Percentiles rank a stretch among this genome's conserved stretches.
These are phyloP conservation scores for Phylloporus sp. DNA, from an alignment of 768 basidiomycete species.

Conservation along the genomic window DNA sequence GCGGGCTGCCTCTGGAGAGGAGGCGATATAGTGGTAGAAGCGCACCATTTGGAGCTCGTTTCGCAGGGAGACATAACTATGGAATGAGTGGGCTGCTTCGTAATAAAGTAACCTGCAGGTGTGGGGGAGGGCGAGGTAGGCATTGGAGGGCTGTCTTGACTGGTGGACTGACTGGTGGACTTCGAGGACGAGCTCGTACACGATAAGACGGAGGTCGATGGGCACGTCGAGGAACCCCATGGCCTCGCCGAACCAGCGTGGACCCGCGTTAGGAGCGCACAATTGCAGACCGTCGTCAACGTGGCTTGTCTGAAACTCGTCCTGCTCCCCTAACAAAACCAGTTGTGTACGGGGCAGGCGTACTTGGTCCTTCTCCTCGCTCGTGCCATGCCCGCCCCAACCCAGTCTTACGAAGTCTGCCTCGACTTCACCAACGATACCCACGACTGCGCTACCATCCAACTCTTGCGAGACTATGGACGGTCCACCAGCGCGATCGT, in stretches of 20 bases:
- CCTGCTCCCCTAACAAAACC: slow-evolving; percentile 31
- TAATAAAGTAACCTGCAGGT: slow-evolving; percentile 28
- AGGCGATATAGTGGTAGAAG: slow-evolving; percentile 20
- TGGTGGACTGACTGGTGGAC: slow-evolving; percentile 20
- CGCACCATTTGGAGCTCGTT: slow-evolving; percentile 36
- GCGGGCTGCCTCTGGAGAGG: slow-evolving; percentile 17
- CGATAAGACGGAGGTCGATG: slow-evolving; percentile 32
- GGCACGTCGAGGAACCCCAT: slow-evolving; percentile 28
- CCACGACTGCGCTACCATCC: slow-evolving; percentile 57
- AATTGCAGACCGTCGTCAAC: slow-evolving; percentile 22
- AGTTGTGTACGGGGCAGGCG: slow-evolving; percentile 23
- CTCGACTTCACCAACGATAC: slow-evolving; percentile 72
- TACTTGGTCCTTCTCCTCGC: slow-evolving; percentile 17
- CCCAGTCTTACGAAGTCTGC: slow-evolving; percentile 59
- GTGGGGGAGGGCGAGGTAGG: slow-evolving; percentile 32
- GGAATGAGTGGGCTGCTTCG: slow-evolving; percentile 30
- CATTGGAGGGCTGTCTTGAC: slow-evolving; percentile 32
- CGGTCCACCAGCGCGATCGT: slow-evolving; percentile 50
- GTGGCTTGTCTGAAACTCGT: slow-evolving; percentile 27
- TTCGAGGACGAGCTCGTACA: slow-evolving; percentile 31
- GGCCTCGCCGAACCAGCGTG: slow-evolving; percentile 30
- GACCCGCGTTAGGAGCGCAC: slow-evolving; percentile 30
- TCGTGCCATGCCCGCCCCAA: slow-evolving; percentile 55
- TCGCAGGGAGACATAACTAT: slow-evolving; percentile 35
- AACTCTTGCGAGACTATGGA: slow-evolving; percentile 63